Percentiles rank a stretch among this genome's conserved stretches.
phyloP scores from a whole-genome alignment of 148 eudicot species.

The Arctostaphylos glauca region DNA sequence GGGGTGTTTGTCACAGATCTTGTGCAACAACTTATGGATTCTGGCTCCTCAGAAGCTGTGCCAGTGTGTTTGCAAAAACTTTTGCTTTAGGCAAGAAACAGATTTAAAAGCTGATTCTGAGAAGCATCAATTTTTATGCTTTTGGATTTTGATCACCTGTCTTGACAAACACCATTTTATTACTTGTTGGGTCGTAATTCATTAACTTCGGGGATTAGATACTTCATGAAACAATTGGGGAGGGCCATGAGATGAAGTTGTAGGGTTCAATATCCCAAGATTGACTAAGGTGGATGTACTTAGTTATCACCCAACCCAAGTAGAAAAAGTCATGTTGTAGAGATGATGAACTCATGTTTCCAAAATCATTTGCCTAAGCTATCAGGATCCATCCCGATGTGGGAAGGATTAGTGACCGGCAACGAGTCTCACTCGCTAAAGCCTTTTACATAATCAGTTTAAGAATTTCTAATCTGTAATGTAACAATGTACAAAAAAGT shows the following conservation, averaged over 20 bases:
- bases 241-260: neutral
- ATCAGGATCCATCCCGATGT: too few species aligned
- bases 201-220: neutral
- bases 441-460: too few species aligned
- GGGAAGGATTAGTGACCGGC: too few species aligned
- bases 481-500: too few species aligned
- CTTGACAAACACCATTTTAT: neutral
- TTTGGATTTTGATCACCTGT: neutral
- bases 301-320: too few species aligned
- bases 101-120: too few species aligned
- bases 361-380: too few species aligned
- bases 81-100: neutral
- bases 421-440: too few species aligned
- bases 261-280: slow-evolving; percentile 3
- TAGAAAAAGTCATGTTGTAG: too few species aligned
- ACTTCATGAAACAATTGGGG: neutral
- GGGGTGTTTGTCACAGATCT: neutral
- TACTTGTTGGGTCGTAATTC: neutral
- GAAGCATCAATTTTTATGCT: neutral
- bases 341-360: too few species aligned
- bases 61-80: neutral
- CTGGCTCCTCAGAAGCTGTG: neutral
- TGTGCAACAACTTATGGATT: neutral
- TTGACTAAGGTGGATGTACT: neutral
- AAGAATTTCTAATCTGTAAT: too few species aligned